These are phyloP conservation scores for Nakazawaea pomicola DNA, from an alignment of 805 yeast species.

Conservation along the genomic window DNA sequence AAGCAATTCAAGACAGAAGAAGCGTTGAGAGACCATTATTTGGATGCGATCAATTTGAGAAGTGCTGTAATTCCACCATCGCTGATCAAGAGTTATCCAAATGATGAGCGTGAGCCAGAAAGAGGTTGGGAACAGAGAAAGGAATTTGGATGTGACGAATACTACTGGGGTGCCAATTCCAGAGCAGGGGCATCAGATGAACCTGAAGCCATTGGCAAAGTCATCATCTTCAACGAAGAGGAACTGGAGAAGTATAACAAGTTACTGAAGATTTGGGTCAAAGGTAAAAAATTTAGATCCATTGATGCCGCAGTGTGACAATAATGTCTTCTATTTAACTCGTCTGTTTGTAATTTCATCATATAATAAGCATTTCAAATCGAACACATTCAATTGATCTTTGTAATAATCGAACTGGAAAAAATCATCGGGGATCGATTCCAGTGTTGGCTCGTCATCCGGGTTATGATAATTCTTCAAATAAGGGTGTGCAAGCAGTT, in stretches of 20 bases:
- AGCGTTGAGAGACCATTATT: constrained; percentile 29
- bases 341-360: constrained; percentile 38
- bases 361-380: constrained; percentile 47
- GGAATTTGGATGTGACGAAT: constrained; percentile 50
- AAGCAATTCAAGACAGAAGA: constrained; percentile 16
- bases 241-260: constrained; percentile 31
- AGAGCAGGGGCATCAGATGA: constrained; percentile 39
- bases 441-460: constrained; percentile 61
- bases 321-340: not conserved
- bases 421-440: constrained; percentile 49
- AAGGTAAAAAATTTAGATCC: constrained; percentile 13
- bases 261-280: constrained; percentile 52
- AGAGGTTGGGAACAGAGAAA: constrained; percentile 54
- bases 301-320: not conserved
- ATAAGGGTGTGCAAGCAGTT: constrained; percentile 85
- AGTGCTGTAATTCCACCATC: constrained; percentile 44
- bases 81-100: constrained; percentile 32
- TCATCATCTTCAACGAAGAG: constrained; percentile 30
- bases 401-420: constrained; percentile 51
- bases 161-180: constrained; percentile 44
- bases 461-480: constrained; percentile 63
- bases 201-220: constrained; percentile 36
- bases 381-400: constrained; percentile 43
- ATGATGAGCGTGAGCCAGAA: constrained; percentile 35
- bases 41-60: constrained; percentile 33